phyloP scores from a whole-genome alignment of 371 early-diverging fungal species.

The Circinella umbellata region DNA sequence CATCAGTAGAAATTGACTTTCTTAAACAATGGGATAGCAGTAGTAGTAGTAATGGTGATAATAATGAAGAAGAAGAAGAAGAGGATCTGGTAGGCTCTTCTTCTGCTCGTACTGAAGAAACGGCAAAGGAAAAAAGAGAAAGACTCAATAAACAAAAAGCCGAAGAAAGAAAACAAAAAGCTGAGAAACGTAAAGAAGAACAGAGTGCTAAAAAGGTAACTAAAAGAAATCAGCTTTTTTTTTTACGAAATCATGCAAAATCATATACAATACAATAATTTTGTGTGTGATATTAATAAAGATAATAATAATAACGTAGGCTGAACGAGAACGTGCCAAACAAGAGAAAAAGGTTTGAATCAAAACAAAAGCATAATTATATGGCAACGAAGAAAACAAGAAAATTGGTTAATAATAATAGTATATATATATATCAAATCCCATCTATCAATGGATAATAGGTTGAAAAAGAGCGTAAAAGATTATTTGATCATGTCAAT shows the following conservation, averaged over 20 bases:
- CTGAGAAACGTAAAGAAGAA: constrained; percentile 19
- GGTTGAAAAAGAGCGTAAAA: constrained; percentile 35
- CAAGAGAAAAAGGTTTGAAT: constrained; percentile 6
- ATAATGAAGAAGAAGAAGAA: constrained; percentile 9
- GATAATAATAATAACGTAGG: not conserved
- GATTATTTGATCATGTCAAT: constrained; percentile 45
- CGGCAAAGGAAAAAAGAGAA: constrained; percentile 7
- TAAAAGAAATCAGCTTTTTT: constrained; percentile 19
- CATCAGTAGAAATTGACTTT: not conserved
- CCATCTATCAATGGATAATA: not conserved
- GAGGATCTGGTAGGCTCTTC: not conserved
- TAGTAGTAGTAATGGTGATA: constrained; percentile 6
- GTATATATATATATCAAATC: too few relatives aligned
- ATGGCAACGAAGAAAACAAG: too few relatives aligned
- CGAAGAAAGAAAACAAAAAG: constrained; percentile 19
- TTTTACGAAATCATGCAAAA: too few relatives aligned
- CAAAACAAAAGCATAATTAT: not conserved
- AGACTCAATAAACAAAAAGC: not conserved
- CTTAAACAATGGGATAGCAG: not conserved
- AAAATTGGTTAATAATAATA: too few relatives aligned
- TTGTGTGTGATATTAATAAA: too few relatives aligned
- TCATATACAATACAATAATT: too few relatives aligned
- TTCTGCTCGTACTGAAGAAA: not conserved
- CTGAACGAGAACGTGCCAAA: constrained; percentile 18
- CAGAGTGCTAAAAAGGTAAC: constrained; percentile 14